Conservation (phyloP, 2,329 filamentous ascomycete genomes). For the Aspergillus sp. region DNA sequence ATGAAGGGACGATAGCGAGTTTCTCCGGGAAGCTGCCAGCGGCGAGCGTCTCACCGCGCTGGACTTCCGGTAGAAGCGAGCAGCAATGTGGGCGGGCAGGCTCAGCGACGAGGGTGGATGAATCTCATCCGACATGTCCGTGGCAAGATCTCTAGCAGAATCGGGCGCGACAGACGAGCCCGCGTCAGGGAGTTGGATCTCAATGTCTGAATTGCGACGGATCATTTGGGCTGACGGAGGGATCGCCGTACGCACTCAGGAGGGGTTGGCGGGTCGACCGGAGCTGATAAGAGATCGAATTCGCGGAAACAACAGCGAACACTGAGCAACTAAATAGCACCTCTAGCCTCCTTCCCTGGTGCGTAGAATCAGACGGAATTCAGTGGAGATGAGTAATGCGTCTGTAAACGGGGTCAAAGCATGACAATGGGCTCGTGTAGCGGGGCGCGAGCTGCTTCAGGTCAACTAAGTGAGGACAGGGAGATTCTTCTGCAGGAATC, state of each 20-base stretch:
- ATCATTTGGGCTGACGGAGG: constrained; percentile 19
- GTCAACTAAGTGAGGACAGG: too few relatives aligned
- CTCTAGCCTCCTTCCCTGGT: too few relatives aligned
- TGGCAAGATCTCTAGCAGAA: constrained; percentile 22
- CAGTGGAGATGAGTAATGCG: too few relatives aligned
- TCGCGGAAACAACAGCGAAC: not conserved
- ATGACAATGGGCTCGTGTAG: not conserved
- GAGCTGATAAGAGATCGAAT: constrained; percentile 54
- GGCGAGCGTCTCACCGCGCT: constrained; percentile 50
- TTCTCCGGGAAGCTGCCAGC: constrained; percentile 53
- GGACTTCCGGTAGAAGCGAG: constrained; percentile 50
- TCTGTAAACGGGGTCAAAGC: not conserved
- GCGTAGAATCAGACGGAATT: too few relatives aligned
- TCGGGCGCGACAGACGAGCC: constrained; percentile 17
- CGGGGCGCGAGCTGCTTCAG: too few relatives aligned
- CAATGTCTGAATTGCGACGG: constrained; percentile 35
- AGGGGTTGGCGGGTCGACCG: constrained; percentile 10
- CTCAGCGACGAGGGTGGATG: constrained; percentile 29
- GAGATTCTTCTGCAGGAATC: too few relatives aligned
- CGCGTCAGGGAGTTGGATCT: constrained; percentile 31
- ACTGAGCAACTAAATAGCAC: too few relatives aligned
- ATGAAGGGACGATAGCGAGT: constrained; percentile 55
- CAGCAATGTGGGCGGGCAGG: constrained; percentile 53
- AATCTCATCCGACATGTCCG: constrained; percentile 35
- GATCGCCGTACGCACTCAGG: constrained; percentile 41